phyloP scores from a whole-genome alignment of 768 basidiomycete genomes.

The Phylloporus sp. region DNA sequence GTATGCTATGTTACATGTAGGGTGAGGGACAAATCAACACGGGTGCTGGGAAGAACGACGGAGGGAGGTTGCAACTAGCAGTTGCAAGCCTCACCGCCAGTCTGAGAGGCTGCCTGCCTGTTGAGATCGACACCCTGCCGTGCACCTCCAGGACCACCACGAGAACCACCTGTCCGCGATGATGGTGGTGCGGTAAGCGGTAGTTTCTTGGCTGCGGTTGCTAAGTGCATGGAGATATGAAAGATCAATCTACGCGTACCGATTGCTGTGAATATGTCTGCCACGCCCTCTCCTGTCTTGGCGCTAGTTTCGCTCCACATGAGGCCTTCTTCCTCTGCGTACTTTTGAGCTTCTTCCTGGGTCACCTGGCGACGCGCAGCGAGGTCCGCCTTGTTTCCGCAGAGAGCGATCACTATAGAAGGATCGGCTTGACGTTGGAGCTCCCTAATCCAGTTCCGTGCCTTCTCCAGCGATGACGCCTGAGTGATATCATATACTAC shows the following conservation, averaged over 20 bases:
- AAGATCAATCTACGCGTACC: slow-evolving; percentile 43
- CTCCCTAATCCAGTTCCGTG: slow-evolving; percentile 93
- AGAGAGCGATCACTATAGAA: slow-evolving; percentile 91
- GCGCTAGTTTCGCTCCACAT: slow-evolving; percentile 93
- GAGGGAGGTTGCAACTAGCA: slow-evolving; percentile 43
- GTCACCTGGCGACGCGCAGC: slow-evolving; percentile 79
- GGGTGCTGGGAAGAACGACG: slow-evolving; percentile 4
- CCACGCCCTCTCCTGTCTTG: slow-evolving; percentile 82
- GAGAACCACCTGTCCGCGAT: slow-evolving; percentile 49
- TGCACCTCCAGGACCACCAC: slow-evolving; percentile 45
- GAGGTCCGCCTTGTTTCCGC: slow-evolving; percentile 93
- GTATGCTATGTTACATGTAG: slow-evolving; percentile 30
- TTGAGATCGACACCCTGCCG: slow-evolving; percentile 78
- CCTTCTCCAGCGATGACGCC: slow-evolving; percentile 87
- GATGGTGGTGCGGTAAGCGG: slow-evolving; percentile 73
- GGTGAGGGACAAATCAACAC: slow-evolving; percentile 13
- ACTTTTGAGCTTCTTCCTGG: slow-evolving; percentile 87
- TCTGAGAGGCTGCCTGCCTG: slow-evolving; percentile 48
- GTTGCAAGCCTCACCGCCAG: slow-evolving; percentile 66
- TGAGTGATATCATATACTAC: slow-evolving; percentile 97
- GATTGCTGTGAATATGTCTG: slow-evolving; percentile 81
- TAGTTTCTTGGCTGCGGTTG: slow-evolving; percentile 72
- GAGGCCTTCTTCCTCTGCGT: slow-evolving; percentile 85
- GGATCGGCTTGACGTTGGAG: slow-evolving; percentile 97
- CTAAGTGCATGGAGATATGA: neutral